phyloP scores from a whole-genome alignment of 2,329 filamentous ascomycete genomes.

The Magnaporthales sp. region DNA sequence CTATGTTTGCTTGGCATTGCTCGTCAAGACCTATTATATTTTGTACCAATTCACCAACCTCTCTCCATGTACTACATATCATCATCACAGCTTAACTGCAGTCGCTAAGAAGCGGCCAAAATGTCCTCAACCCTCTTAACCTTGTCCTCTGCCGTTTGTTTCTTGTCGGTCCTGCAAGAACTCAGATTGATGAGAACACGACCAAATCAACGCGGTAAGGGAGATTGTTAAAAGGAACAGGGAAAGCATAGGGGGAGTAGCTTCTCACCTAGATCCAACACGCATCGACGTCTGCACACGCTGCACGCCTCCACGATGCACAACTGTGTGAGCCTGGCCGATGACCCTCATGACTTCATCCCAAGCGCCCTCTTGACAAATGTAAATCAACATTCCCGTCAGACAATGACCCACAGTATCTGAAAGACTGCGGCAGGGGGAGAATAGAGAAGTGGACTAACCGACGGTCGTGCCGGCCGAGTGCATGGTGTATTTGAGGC shows the following conservation, averaged over 20 bases:
- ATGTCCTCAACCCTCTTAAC: constrained; percentile 52
- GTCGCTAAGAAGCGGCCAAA: constrained; percentile 20
- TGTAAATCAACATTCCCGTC: background rate
- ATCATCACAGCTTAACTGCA: background rate
- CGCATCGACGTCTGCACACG: constrained; percentile 86
- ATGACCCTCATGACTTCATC: constrained; percentile 77
- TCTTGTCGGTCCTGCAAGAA: constrained; percentile 65
- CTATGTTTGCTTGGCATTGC: background rate
- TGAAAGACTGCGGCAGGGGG: background rate
- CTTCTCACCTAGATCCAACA: constrained; percentile 62
- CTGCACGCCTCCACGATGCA: constrained; percentile 69
- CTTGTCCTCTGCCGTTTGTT: constrained; percentile 73
- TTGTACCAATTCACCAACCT: background rate
- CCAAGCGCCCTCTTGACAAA: constrained; percentile 73
- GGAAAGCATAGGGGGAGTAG: background rate
- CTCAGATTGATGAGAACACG: no score
- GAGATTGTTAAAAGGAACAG: background rate
- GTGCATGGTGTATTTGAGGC: constrained; percentile 81
- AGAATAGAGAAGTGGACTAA: constrained; percentile 34
- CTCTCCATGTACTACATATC: background rate
- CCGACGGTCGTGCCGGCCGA: constrained; percentile 88
- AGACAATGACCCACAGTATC: background rate
- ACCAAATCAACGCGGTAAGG: background rate
- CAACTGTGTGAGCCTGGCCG: constrained; percentile 73
- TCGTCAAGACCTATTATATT: background rate